Conservation (phyloP, 257 asterid species). For the Solanum ossicruentum region DNA sequence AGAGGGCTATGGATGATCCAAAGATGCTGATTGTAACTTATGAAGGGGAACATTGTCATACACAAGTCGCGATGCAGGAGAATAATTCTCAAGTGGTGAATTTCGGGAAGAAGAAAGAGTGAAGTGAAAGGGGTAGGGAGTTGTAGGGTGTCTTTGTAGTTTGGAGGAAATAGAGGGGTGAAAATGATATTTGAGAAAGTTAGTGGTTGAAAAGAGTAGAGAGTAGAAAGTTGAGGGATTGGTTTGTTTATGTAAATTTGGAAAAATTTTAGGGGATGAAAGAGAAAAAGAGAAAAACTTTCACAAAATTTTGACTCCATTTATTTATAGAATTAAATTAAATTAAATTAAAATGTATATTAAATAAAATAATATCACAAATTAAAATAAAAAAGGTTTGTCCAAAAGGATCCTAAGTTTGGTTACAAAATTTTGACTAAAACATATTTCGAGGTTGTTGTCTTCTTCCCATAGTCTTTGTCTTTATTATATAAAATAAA, state of each 20-base stretch:
- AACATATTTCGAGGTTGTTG: neutral
- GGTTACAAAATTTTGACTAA: neutral
- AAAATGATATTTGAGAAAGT: neutral
- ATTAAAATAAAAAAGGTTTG: neutral
- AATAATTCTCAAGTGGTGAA: neutral
- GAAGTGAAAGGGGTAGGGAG: neutral
- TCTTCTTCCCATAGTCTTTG: neutral
- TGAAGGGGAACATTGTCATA: constrained; percentile 72
- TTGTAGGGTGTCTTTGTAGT: neutral
- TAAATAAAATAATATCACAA: no score
- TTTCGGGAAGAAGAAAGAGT: neutral
- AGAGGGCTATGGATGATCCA: constrained; percentile 73
- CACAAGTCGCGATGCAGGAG: constrained; percentile 28
- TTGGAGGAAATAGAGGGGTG: neutral
- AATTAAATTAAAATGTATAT: no score
- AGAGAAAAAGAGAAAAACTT: neutral
- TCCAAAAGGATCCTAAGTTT: neutral
- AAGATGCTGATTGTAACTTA: constrained; percentile 65
- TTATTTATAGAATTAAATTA: no score
- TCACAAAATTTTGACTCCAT: neutral
- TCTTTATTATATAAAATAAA: neutral
- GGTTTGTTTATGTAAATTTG: neutral
- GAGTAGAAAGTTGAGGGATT: neutral
- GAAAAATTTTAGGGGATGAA: neutral
- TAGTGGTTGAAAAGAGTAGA: neutral